Conservation (phyloP, 1,139 yeast genomes). For the Zygoascus meyerae region DNA sequence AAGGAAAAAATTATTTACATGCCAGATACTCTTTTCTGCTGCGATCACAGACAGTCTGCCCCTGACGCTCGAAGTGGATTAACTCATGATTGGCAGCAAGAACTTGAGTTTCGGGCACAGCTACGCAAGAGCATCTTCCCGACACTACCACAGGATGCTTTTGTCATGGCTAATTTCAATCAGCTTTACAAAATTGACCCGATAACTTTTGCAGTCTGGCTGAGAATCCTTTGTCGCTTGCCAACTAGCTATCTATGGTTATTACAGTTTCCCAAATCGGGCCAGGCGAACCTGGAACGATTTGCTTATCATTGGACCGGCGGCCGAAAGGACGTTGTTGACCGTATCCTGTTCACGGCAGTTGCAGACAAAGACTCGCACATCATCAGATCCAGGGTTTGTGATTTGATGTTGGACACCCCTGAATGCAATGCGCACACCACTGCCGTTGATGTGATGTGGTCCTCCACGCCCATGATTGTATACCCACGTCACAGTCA, state of each 20-base stretch:
- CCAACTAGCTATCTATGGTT: constrained; percentile 33
- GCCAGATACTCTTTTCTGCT: constrained; percentile 32
- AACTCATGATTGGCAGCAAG: constrained; percentile 25
- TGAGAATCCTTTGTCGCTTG: constrained; percentile 25
- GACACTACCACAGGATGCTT: constrained; percentile 24
- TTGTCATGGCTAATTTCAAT: constrained; percentile 33
- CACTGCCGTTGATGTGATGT: constrained; percentile 35
- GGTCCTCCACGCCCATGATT: constrained; percentile 34
- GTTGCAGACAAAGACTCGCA: constrained; percentile 33
- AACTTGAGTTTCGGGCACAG: constrained; percentile 21
- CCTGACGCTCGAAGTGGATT: constrained; percentile 22
- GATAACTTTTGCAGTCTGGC: constrained; percentile 29
- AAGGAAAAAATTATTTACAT: constrained; percentile 31
- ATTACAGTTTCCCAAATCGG: constrained; percentile 32
- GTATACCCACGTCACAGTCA: constrained; percentile 30
- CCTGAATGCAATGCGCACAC: constrained; percentile 37
- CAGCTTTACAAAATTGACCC: constrained; percentile 36
- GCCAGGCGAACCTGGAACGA: constrained; percentile 24
- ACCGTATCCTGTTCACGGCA: constrained; percentile 31
- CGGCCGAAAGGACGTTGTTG: constrained; percentile 19
- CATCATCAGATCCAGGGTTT: constrained; percentile 29
- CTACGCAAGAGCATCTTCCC: constrained; percentile 30
- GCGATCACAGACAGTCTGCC: constrained; percentile 34
- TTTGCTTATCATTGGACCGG: constrained; percentile 30
- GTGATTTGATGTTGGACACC: constrained; percentile 33